Evolutionary conservation across 495 filamentous ascomycete genomes (phyloP), one percentile per base, ranked within the genome.

Genomic region (Hypoxylon fuscum): DNA sequence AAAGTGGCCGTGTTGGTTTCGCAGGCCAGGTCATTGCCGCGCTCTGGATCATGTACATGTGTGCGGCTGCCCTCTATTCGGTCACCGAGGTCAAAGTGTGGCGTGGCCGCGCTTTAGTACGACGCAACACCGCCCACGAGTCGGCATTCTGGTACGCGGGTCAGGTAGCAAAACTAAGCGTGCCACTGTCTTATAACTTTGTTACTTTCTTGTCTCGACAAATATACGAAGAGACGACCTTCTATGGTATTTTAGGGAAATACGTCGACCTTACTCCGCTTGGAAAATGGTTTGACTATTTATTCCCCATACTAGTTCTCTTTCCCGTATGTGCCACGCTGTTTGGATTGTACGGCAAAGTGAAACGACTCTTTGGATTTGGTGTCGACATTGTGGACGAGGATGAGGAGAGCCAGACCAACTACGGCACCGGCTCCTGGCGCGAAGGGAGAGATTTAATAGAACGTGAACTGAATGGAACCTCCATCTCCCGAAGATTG

Each of bases 121-220:
- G 84, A 42, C 87, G 95, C 54, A 93, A 93, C 62, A 98, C 95
- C 0, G 94, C 94, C 48, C 87, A 86, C 29, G 94, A 96, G 72
- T 91, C 88, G 46, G 95, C 95, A 3, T 94, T 92, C 57, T 98
- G 95, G 91, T 98, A 97, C 74, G 88, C 92, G 8, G 86, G 88
- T 23, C 90, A 96, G 62, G 90, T 97, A 22, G 93, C 95, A 7
- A 87, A 90, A 47, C 83, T 98, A 25, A 96, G 90, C 27, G 92
- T 97, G 3, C 95, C 95, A 2, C 82, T 98, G 14, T 87, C 91
- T 15, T 97, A 96, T 81, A 97, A 98, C 73, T 97, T 98, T 69
- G 83, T 96, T 71, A 96, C 93, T 2, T 93, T 97, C 64, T 72
- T 97, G 15, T 87, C 88, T 5, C 82, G 76, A 18, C 76, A 73